A percentile compares a stretch with the other conserved stretches of the same genome.
Conservation (phyloP, 371 early-diverging fungal genomes). For the Mycotypha africana region DNA sequence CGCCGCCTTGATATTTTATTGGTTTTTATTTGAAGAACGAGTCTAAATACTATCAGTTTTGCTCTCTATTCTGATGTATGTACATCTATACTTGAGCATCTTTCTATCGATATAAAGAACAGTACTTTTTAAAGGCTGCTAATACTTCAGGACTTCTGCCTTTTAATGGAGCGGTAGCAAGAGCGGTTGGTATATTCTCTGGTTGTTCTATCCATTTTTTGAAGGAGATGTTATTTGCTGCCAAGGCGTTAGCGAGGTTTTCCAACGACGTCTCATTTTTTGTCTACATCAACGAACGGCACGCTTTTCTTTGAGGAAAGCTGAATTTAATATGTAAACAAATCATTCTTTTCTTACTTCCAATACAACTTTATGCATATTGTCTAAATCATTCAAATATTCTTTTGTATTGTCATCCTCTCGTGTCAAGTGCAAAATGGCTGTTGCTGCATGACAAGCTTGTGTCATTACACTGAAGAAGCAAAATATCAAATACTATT, state of each 20-base stretch:
- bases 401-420: constrained; percentile 22
- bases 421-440: constrained; percentile 57
- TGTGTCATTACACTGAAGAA: constrained; percentile 71
- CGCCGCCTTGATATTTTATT: no score
- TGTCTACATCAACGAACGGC: no score
- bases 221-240: constrained; percentile 51
- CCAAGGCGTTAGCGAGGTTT: constrained; percentile 51
- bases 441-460: constrained; percentile 82
- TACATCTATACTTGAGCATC: no score
- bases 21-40: no score
- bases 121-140: constrained; percentile 60
- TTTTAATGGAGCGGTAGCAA: constrained; percentile 76
- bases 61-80: no score
- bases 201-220: constrained; percentile 82
- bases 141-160: constrained; percentile 48
- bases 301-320: no score
- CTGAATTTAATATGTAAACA: no score
- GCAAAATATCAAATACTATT: no score
- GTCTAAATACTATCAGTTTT: no score
- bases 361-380: constrained; percentile 79
- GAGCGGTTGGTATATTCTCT: constrained; percentile 75
- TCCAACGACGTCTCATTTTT: constrained; percentile 67
- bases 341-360: constrained; percentile 5
- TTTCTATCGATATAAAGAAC: constrained; percentile 37
- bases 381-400: constrained; percentile 58